phyloP scores from a whole-genome alignment of 495 filamentous ascomycete species.

The Daldinia caldariorum region DNA sequence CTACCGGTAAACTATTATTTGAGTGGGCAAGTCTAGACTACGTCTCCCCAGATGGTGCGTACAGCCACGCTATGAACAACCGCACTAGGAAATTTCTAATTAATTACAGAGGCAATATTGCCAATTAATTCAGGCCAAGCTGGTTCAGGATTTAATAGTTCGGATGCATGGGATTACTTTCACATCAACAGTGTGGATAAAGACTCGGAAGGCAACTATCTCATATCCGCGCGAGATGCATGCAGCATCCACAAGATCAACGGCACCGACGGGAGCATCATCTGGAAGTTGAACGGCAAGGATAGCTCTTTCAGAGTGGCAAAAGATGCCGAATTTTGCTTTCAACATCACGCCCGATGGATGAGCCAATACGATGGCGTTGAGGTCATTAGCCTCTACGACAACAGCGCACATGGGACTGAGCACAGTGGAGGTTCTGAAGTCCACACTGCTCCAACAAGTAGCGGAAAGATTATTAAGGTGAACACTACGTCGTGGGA shows the following conservation, averaged over 20 bases:
- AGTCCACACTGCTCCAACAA: slow-evolving; percentile 51
- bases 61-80: neutral
- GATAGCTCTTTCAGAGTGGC: slow-evolving; percentile 52
- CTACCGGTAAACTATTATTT: neutral
- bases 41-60: slow-evolving; percentile 1
- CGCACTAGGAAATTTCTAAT: neutral
- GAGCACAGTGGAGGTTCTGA: slow-evolving; percentile 50
- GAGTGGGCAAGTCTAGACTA: neutral
- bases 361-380: slow-evolving; percentile 58
- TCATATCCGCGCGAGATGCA: slow-evolving; percentile 68
- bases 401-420: slow-evolving; percentile 52
- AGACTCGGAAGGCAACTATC: slow-evolving; percentile 64
- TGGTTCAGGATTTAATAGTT: slow-evolving; percentile 55
- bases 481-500: slow-evolving; percentile 64
- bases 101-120: neutral
- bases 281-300: slow-evolving; percentile 67
- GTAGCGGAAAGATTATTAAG: slow-evolving; percentile 66
- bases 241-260: slow-evolving; percentile 69
- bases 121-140: neutral
- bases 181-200: slow-evolving; percentile 73
- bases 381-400: slow-evolving; percentile 53
- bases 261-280: slow-evolving; percentile 64
- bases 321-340: slow-evolving; percentile 60
- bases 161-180: slow-evolving; percentile 70
- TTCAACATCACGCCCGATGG: slow-evolving; percentile 71